Percentiles rank a stretch among this genome's conserved stretches.
Evolutionary conservation across 768 basidiomycete genomes (phyloP).

Genomic region (Phanerochaete sordida): DNA sequence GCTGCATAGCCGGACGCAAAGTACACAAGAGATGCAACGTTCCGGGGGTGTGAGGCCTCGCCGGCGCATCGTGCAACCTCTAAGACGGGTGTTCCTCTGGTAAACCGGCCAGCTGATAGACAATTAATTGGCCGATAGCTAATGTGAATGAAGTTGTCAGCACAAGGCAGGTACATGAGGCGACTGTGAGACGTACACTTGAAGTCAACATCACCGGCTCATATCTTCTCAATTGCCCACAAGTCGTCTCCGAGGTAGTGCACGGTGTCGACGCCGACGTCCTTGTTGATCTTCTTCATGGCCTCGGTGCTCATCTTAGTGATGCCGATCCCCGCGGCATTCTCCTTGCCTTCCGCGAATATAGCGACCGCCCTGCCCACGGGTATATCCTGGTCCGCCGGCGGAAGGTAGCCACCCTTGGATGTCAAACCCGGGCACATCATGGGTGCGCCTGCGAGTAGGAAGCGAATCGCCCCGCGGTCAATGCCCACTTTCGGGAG

Average conservation of each 20-base stretch:
- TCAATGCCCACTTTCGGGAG: conserved; percentile 88
- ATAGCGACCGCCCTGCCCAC: conserved; percentile 83
- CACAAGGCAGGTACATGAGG: neutral
- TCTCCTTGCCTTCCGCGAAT: conserved; percentile 92
- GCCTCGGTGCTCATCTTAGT: conserved; percentile 80
- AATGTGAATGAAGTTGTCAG: neutral
- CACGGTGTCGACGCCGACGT: conserved; percentile 81
- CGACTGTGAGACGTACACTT: neutral
- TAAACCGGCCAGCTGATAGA: neutral
- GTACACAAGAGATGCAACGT: neutral
- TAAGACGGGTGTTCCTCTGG: neutral
- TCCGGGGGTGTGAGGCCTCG: neutral
- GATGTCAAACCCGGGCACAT: conserved; percentile 98
- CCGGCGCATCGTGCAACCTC: neutral
- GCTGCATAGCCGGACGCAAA: neutral
- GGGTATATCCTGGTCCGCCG: conserved; percentile 60
- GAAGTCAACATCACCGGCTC: neutral
- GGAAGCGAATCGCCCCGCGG: conserved; percentile 96
- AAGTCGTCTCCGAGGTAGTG: conserved; percentile 86
- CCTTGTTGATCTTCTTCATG: conserved; percentile 87
- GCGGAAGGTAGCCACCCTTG: conserved; percentile 82
- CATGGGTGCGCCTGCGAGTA: conserved; percentile 91
- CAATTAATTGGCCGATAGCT: neutral
- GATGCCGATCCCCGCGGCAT: conserved; percentile 82
- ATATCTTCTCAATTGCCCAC: conserved; percentile 46